Conservation (phyloP, 2,329 filamentous ascomycete genomes). For the Aspergillus viridinutans region DNA sequence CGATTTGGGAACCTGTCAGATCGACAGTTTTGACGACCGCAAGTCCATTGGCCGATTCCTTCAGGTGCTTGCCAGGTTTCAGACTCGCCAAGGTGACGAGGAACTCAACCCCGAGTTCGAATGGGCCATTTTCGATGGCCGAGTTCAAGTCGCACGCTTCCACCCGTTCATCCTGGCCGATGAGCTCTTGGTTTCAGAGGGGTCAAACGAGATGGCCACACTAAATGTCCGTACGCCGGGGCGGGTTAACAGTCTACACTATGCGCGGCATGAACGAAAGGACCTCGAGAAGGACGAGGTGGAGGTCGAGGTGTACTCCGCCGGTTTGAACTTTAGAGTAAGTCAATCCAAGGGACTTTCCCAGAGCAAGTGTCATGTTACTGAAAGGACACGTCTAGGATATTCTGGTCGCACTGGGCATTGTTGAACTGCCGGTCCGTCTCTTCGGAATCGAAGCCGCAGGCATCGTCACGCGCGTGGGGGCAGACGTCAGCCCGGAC, state of each 20-base stretch:
- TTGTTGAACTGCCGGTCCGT: conserved; percentile 5
- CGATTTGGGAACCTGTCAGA: conserved; percentile 23
- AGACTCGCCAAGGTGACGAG: not conserved
- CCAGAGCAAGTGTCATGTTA: too few species aligned
- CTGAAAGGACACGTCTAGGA: conserved; percentile 6
- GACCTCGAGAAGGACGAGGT: conserved; percentile 15
- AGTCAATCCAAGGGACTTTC: not conserved
- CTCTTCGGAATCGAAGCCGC: conserved; percentile 19
- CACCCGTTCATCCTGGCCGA: conserved; percentile 5
- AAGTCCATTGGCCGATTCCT: conserved; percentile 5
- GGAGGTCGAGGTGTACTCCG: conserved; percentile 13
- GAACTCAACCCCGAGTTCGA: conserved; percentile 15
- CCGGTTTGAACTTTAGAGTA: conserved; percentile 3
- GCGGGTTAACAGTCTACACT: conserved; percentile 17
- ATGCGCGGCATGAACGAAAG: conserved; percentile 7
- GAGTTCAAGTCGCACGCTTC: conserved; percentile 10
- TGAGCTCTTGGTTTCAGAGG: not conserved
- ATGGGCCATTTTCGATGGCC: conserved; percentile 11
- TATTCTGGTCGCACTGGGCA: conserved; percentile 11
- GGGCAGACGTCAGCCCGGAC: conserved; percentile 12
- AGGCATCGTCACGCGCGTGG: conserved; percentile 20
- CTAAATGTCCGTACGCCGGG: conserved; percentile 18
- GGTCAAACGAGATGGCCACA: not conserved
- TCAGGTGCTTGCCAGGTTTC: conserved; percentile 11
- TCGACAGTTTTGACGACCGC: conserved; percentile 7